Conservation (phyloP, 805 yeast genomes). For the Myxozyma sirexii region DNA sequence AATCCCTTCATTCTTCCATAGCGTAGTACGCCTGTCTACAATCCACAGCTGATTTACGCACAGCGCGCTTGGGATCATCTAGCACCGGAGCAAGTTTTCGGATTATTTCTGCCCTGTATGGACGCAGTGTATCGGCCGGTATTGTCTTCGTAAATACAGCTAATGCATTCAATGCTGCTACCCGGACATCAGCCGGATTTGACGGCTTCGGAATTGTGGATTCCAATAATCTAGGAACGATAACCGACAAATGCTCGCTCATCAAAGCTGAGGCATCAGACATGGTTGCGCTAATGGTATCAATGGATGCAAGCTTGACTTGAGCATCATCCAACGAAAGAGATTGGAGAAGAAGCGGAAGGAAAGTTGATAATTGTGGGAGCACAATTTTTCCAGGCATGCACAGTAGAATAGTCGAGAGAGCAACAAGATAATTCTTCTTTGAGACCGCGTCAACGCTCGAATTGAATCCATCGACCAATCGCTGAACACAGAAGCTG, state of each 20-base stretch:
- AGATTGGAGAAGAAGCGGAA: constrained; percentile 74
- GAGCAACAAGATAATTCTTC: constrained; percentile 62
- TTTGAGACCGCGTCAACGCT: constrained; percentile 37
- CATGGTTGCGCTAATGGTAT: constrained; percentile 59
- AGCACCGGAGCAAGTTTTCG: constrained; percentile 54
- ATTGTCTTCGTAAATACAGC: constrained; percentile 49
- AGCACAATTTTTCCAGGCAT: constrained; percentile 63
- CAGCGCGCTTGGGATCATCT: constrained; percentile 73
- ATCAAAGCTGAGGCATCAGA: constrained; percentile 59
- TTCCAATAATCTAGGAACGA: constrained; percentile 58
- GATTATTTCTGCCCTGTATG: constrained; percentile 56
- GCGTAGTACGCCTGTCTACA: constrained; percentile 76
- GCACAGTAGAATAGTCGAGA: constrained; percentile 67
- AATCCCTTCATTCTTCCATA: constrained; percentile 12
- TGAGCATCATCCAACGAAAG: constrained; percentile 49
- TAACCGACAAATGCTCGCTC: constrained; percentile 55
- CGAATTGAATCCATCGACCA: constrained; percentile 53
- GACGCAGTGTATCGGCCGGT: constrained; percentile 49
- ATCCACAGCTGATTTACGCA: constrained; percentile 76
- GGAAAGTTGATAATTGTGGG: constrained; percentile 63
- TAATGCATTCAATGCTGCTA: constrained; percentile 60
- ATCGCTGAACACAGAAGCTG: constrained; percentile 56
- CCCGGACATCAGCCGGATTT: constrained; percentile 56
- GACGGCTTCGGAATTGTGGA: constrained; percentile 29
- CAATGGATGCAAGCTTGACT: constrained; percentile 63